A percentile compares a stretch with the other conserved stretches of the same genome.
Conservation (phyloP, 2,329 filamentous ascomycete genomes). For the Paramyrothecium roridum region DNA sequence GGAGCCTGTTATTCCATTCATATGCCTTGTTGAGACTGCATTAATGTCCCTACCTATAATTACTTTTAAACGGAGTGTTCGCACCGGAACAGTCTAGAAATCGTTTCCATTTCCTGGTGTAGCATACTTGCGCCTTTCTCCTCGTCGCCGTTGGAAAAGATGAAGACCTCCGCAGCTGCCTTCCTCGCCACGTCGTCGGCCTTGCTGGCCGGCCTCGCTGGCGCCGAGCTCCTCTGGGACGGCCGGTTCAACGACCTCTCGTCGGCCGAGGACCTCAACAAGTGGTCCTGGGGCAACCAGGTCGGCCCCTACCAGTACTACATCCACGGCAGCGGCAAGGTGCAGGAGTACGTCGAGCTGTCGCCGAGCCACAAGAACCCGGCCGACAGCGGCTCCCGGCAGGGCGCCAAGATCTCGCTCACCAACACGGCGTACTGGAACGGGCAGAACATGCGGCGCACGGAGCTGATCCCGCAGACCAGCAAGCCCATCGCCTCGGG, state of each 20-base stretch:
- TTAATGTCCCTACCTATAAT: no score
- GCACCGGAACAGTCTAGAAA: neutral
- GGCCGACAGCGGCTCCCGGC: slow-evolving; percentile 54
- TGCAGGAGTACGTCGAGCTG: slow-evolving; percentile 60
- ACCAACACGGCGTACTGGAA: slow-evolving; percentile 66
- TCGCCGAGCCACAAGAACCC: slow-evolving; percentile 61
- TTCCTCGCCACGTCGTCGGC: slow-evolving; percentile 1
- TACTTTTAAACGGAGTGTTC: no score
- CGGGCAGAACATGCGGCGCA: slow-evolving; percentile 68
- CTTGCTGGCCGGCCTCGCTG: neutral
- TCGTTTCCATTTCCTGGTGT: neutral
- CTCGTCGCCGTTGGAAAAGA: neutral
- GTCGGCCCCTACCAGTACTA: slow-evolving; percentile 61
- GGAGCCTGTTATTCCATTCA: no score
- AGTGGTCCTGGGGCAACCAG: slow-evolving; percentile 66
- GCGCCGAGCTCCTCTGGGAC: slow-evolving; percentile 53
- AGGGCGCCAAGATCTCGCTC: slow-evolving; percentile 68
- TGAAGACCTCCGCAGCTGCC: slow-evolving; percentile 1
- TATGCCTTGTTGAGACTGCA: no score
- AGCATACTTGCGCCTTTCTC: neutral
- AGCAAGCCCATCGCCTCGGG: slow-evolving; percentile 61
- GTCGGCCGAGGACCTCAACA: slow-evolving; percentile 50
- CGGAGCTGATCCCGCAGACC: slow-evolving; percentile 71
- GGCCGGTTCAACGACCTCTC: slow-evolving; percentile 61
- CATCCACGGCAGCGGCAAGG: slow-evolving; percentile 53